Base-by-base conservation (phyloP, 2,329 filamentous ascomycete species). In the Myriosclerotinia duriaeana region DNA sequence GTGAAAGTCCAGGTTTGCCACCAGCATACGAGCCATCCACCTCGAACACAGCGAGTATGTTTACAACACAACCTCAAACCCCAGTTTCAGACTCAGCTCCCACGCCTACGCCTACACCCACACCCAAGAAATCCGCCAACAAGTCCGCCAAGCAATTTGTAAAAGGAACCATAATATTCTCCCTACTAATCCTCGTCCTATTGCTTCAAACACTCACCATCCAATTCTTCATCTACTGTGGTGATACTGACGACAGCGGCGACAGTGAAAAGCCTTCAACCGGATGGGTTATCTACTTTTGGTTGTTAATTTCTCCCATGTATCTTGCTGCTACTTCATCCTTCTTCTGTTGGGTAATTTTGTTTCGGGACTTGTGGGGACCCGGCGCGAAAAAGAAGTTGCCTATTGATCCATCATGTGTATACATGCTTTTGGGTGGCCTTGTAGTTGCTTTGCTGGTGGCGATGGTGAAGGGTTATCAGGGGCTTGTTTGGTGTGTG, bases 291-390 rank as follows among this genome's bases (percentile, higher is more conserved):
- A 5, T 54, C 8, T 36, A 26, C 26, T 2, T 64, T 8, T 26
- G 3, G 12, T 38, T 7, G 2, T 6, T 46, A 22, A 22, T 7
- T 8, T 30, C 15, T 20, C 17, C 12, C 26, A 22, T 48, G 30
- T 17, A 44, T 6, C 22, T 36, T 2, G 36, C 6, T 3, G 15
- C 22, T 2, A 6, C 15, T 30, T 14, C 20, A 8, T 53, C 22
- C 11, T 14, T 36, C 15, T 44, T 59, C 17, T 26, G n/a, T n/a
- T 64, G 12, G 8, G 26, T 5, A 5, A 48, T 61, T 8, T 17
- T 38, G 42, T 46, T 61, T 44, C 30, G 46, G 46, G 30, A 61
- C 7, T 30, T 52, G 30, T 52, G 58, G 58, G 26, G 36, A 9
- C 6, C 26, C 26, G 61, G 20, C 3, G 22, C 26, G 15, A 53